These are phyloP conservation scores for Setaria viridis DNA, from an alignment of 202 grass and related monocot genomes.

Conservation along the genomic window DNA sequence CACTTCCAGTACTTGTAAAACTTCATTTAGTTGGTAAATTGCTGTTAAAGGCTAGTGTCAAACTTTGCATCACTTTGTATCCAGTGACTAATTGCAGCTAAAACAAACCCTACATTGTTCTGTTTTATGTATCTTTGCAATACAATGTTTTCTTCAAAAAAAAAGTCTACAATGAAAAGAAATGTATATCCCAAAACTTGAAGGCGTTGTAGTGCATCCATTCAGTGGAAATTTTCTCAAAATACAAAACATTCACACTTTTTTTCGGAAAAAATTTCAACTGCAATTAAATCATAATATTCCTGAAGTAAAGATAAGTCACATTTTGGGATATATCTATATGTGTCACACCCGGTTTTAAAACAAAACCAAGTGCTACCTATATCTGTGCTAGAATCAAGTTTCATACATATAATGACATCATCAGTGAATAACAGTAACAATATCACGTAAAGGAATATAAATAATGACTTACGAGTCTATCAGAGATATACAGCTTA, in stretches of 20 bases:
- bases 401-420: too few relatives aligned
- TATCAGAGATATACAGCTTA: too few relatives aligned
- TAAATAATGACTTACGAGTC: too few relatives aligned
- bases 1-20: background rate
- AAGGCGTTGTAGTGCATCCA: background rate
- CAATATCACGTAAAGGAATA: too few relatives aligned
- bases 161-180: background rate
- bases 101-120: background rate
- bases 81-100: slow-evolving; percentile 12
- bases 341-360: too few relatives aligned
- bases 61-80: slow-evolving; percentile 11
- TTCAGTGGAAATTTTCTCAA: background rate
- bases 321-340: background rate
- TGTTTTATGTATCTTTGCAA: background rate
- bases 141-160: too few relatives aligned
- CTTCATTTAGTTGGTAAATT: slow-evolving; percentile 18
- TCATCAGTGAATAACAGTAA: too few relatives aligned
- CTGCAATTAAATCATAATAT: background rate
- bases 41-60: background rate
- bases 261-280: background rate
- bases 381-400: too few relatives aligned
- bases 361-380: too few relatives aligned
- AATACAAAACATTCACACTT: background rate
- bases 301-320: background rate
- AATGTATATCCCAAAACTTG: background rate